phyloP scores from a whole-genome alignment of 805 yeast species.

The Crinitomyces ghanaensis region DNA sequence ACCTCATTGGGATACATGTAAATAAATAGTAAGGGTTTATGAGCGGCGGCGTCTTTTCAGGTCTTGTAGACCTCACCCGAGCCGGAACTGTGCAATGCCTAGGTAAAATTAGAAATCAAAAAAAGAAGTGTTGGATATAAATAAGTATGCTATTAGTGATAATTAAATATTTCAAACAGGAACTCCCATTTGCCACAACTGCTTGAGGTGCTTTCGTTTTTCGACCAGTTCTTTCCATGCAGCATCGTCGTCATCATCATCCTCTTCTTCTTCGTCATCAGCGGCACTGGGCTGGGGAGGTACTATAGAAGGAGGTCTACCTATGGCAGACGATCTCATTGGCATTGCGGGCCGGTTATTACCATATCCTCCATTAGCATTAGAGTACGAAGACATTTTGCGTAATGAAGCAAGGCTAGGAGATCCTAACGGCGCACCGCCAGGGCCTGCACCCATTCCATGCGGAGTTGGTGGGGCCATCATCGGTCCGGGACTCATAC shows the following conservation, averaged over 20 bases:
- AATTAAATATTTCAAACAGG: too few species aligned
- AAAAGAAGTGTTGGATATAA: too few species aligned
- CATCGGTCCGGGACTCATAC: too few species aligned
- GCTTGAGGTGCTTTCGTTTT: constrained; percentile 15
- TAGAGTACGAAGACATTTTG: constrained; percentile 11
- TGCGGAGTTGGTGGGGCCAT: constrained; percentile 1
- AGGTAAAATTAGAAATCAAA: too few species aligned
- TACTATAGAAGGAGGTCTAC: constrained; percentile 5
- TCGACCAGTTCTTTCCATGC: constrained; percentile 18
- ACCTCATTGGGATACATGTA: too few species aligned
- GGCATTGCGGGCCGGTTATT: background rate
- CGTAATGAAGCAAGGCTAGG: constrained; percentile 15
- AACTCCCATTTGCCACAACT: constrained; percentile 17
- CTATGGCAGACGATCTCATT: background rate
- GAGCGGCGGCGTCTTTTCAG: too few species aligned
- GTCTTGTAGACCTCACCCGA: too few species aligned
- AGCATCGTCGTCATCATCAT: constrained; percentile 18
- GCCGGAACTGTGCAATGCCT: too few species aligned
- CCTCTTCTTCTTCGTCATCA: constrained; percentile 13
- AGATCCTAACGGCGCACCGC: too few species aligned
- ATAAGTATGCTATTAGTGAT: too few species aligned
- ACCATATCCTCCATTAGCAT: too few species aligned
- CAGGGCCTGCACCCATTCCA: background rate
- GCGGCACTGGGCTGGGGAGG: constrained; percentile 1
- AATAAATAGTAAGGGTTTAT: too few species aligned